Evolutionary conservation across 2,329 filamentous ascomycete genomes (phyloP).

Genomic region (Eutypa lata): DNA sequence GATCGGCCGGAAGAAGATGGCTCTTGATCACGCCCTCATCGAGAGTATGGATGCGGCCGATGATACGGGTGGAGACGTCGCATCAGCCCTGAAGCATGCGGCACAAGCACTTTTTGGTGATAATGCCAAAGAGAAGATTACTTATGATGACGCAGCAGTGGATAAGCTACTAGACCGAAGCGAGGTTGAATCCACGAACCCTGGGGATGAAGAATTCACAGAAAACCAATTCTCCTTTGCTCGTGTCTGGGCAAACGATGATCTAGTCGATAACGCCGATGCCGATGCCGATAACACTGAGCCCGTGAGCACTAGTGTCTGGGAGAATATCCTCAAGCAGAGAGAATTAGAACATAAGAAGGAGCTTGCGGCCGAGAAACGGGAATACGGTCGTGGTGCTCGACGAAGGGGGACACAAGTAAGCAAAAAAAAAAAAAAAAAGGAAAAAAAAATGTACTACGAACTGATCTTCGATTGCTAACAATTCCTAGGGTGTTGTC

Average conservation of each 20-base stretch:
- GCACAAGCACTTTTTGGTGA: slow-evolving; percentile 84
- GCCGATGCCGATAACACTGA: slow-evolving; percentile 47
- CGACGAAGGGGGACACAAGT: slow-evolving; percentile 57
- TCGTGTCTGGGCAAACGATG: slow-evolving; percentile 86
- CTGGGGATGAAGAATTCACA: slow-evolving; percentile 59
- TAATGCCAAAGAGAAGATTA: slow-evolving; percentile 67
- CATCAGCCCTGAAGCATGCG: slow-evolving; percentile 83
- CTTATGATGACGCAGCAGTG: slow-evolving; percentile 78
- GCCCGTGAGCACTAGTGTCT: slow-evolving; percentile 66
- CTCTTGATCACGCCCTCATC: slow-evolving; percentile 89
- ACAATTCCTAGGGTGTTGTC: slow-evolving; percentile 34
- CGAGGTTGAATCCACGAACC: slow-evolving; percentile 69
- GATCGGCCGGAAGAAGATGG: slow-evolving; percentile 93
- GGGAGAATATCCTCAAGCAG: slow-evolving; percentile 86
- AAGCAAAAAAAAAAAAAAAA: slow-evolving; percentile 28
- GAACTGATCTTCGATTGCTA: slow-evolving; percentile 8
- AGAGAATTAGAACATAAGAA: slow-evolving; percentile 76
- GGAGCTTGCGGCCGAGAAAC: slow-evolving; percentile 63
- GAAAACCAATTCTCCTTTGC: slow-evolving; percentile 88
- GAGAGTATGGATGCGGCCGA: slow-evolving; percentile 87
- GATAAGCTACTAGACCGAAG: slow-evolving; percentile 88
- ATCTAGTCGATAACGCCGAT: slow-evolving; percentile 63
- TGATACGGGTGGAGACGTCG: slow-evolving; percentile 73
- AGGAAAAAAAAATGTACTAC: slow-evolving; percentile 20
- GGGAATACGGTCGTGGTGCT: slow-evolving; percentile 83